phyloP scores from a whole-genome alignment of 257 asterid species.

The Solanum habrochaites region DNA sequence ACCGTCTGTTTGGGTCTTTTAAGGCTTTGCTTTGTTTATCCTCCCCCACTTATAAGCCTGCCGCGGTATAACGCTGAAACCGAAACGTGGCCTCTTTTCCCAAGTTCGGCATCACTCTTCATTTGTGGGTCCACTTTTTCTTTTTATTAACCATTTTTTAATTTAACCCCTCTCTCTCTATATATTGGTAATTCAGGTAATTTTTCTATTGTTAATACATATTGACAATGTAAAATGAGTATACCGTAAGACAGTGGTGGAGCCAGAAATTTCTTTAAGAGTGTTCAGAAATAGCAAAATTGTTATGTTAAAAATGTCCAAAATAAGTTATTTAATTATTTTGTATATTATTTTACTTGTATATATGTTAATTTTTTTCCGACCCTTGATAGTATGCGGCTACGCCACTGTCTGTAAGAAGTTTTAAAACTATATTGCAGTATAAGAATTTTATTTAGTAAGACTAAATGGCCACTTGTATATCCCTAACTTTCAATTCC shows the following conservation, averaged over 20 bases:
- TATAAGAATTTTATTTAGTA: not conserved
- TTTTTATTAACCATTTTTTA: not conserved
- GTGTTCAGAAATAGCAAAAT: too few relatives aligned
- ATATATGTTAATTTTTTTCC: too few relatives aligned
- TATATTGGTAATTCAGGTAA: too few relatives aligned
- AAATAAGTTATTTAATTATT: too few relatives aligned
- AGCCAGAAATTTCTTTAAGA: too few relatives aligned
- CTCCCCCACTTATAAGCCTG: not conserved
- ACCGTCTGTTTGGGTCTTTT: constrained; percentile 6
- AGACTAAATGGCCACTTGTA: not conserved
- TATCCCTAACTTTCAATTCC: not conserved
- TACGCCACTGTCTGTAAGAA: not conserved
- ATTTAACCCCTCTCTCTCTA: not conserved
- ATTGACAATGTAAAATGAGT: not conserved
- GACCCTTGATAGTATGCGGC: too few relatives aligned
- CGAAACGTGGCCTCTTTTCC: not conserved
- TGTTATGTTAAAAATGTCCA: too few relatives aligned
- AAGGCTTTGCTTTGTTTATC: not conserved
- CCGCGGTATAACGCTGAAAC: not conserved
- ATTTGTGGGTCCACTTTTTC: not conserved
- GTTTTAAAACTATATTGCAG: not conserved
- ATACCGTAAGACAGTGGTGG: not conserved
- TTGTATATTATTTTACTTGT: too few relatives aligned
- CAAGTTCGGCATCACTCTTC: not conserved
- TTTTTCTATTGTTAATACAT: too few relatives aligned